Percentiles rank a stretch among this genome's conserved stretches.
Conservation (phyloP, 352 stramenopile species). For the Phytophthora sp. region DNA sequence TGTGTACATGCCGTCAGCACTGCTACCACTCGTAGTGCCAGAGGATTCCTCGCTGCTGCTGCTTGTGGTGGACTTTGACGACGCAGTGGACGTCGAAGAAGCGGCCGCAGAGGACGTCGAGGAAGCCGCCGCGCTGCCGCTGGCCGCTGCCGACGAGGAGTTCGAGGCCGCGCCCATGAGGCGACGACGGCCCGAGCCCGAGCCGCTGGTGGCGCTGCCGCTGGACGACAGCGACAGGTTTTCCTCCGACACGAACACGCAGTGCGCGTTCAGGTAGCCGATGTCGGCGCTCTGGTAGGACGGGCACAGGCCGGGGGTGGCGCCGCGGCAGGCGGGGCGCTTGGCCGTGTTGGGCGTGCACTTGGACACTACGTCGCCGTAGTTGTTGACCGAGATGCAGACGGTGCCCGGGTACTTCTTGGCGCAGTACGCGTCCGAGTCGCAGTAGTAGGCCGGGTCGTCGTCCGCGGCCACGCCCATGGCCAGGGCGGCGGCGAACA, state of each 20-base stretch:
- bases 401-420: conserved; percentile 68
- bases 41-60: conserved; percentile 27
- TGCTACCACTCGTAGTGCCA: conserved; percentile 28
- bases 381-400: conserved; percentile 83
- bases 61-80: conserved; percentile 1
- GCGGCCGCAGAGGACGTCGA: conserved; percentile 7
- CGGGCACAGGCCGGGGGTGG: conserved; percentile 72
- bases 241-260: conserved; percentile 80
- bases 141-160: conserved; percentile 13
- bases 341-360: conserved; percentile 84
- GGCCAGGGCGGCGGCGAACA: conserved; percentile 40
- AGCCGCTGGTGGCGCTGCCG: conserved; percentile 20
- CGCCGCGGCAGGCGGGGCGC: conserved; percentile 75
- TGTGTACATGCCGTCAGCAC: conserved; percentile 46
- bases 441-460: conserved; percentile 58
- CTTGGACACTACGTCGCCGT: conserved; percentile 74
- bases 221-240: conserved; percentile 29
- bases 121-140: conserved; percentile 9
- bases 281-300: conserved; percentile 78
- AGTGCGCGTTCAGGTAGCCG: conserved; percentile 84
- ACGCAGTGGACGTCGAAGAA: neutral
- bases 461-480: conserved; percentile 31
- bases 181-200: conserved; percentile 20
- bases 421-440: conserved; percentile 74
- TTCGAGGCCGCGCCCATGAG: conserved; percentile 21